Base-by-base conservation (phyloP, 768 basidiomycete species). In the Tephrocybe sp. region DNA sequence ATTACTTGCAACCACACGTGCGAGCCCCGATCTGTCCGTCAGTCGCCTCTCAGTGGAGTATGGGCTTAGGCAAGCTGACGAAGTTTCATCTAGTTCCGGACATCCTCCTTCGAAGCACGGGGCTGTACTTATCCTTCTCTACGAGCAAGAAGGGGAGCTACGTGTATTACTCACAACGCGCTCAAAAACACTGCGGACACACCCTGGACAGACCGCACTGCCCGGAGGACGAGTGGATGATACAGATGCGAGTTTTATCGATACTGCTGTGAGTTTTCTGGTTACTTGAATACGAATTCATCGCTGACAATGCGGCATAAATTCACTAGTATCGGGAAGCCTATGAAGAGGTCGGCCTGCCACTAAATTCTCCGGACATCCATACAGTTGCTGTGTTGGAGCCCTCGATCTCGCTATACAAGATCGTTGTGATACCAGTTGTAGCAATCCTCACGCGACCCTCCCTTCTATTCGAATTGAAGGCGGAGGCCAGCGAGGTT, bases 81-180 rank as follows among this genome's bases (percentile, higher is more conserved):
- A 49, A 25, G 32, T 50, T 53, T 40, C 15, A 12, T 37, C 21
- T 57, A 74, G 72, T 43, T 68, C 69, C 15, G 49, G 54, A 11
- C 62, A 71, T 45, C 70, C 68, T 10, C 59, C 50, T 14, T 66
- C 63, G 43, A 84, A 76, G 61, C 78, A 84, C 11, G 90, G 84
- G 4, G 89, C 89, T 7, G 91, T 95, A 0, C 75, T 95, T 2
- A 82, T 94, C 1, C 73, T 93, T 10, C 69, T 96, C 1, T 95
- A 84, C 55, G 88, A 94, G 64, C 69, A 78, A n/a, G 75, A 71
- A 3, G 86, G 81, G 15, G 67, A 77, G 38, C 68, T 94, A 5
- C 80, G 85, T 11, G 91, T 95, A 4, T 72, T 95, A 18, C 71
- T 96, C 48, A 96, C 93, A 1, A 96, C 93, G 3, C 81, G 93